These are phyloP conservation scores for Favolaschia claudopus DNA, from an alignment of 768 basidiomycete genomes.

Conservation along the genomic window DNA sequence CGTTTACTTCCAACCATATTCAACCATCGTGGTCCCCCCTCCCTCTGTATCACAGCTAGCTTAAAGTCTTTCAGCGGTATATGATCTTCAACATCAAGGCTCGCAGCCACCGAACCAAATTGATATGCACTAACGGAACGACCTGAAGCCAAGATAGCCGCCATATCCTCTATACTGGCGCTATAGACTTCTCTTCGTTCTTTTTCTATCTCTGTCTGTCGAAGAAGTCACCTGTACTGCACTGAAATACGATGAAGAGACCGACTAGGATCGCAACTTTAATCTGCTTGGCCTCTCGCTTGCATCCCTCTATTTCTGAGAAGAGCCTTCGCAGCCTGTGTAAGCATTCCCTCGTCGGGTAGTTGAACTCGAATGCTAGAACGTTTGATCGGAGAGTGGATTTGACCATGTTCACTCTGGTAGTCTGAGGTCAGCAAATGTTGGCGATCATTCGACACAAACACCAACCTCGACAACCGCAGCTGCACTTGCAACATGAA, in stretches of 20 bases:
- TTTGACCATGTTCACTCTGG: too few species aligned
- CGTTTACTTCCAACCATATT: too few species aligned
- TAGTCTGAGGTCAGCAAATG: too few species aligned
- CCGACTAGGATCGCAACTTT: neutral
- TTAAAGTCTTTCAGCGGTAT: neutral
- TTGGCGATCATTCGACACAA: too few species aligned
- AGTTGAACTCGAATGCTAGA: neutral
- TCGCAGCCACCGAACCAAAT: neutral
- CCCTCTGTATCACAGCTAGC: too few species aligned
- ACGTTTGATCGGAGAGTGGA: conserved; percentile 1
- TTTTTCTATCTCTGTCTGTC: conserved; percentile 1
- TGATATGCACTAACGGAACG: neutral
- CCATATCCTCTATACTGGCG: conserved; percentile 1
- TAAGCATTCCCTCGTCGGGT: conserved; percentile 3
- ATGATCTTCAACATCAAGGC: too few species aligned
- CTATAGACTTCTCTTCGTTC: neutral
- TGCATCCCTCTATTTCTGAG: neutral
- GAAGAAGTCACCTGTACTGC: neutral
- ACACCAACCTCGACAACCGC: too few species aligned
- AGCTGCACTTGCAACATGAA: too few species aligned
- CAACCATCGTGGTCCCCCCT: too few species aligned
- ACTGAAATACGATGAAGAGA: neutral
- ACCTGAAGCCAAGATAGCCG: conserved; percentile 4
- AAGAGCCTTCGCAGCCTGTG: neutral
- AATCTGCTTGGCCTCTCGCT: conserved; percentile 8